Base-by-base conservation (phyloP, 371 early-diverging fungal genomes). In the Mucor racemosus region DNA sequence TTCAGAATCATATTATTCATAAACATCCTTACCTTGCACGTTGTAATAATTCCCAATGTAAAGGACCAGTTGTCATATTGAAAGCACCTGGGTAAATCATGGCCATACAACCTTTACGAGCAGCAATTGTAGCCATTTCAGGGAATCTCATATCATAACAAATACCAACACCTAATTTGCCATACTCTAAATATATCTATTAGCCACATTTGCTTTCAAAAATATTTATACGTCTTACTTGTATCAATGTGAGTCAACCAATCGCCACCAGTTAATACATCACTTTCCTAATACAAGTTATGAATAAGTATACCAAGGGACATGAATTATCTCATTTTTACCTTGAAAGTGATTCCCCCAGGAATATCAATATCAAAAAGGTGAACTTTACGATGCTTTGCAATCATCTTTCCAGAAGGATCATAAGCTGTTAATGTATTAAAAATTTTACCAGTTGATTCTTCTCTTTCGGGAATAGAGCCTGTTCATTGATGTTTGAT, bases 1-100 rank as follows among this genome's bases (percentile, higher is more conserved):
- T 38, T 31, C 5, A 58, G 17, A 44, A 55, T 19, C 21, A 50
- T 3, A 36, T 38, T 13, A 35, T 1, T 26, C 3, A 26, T 26
- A 3, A 26, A 26, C 54, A 10, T 86, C 35, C 67, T n/a, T 89
- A 93, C 69, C 97, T 80, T 0, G 96, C 93, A 1, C 97, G 86
- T 72, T 92, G 90, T 58, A 98, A 74, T 39, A 97, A 77, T 73
- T 99, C 97, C 97, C 98, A 99, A 67, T 97, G 93, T 66, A 94
- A 60, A 5, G 97, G 97, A 11, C 98, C 97, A 5, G 98, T 98
- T 6, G 93, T 94, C 84, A 88, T 88, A 76, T 98, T 97, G 79
- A 98, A 98, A 0, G 97, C 98, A 4, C 93, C 95, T n/a, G 98
- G 99, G 71, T 97, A 98, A 36, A 97, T 83, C 97, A 99, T 96